Base-by-base conservation (phyloP, 768 basidiomycete species). In the Lactarius pseudohatsudake region DNA sequence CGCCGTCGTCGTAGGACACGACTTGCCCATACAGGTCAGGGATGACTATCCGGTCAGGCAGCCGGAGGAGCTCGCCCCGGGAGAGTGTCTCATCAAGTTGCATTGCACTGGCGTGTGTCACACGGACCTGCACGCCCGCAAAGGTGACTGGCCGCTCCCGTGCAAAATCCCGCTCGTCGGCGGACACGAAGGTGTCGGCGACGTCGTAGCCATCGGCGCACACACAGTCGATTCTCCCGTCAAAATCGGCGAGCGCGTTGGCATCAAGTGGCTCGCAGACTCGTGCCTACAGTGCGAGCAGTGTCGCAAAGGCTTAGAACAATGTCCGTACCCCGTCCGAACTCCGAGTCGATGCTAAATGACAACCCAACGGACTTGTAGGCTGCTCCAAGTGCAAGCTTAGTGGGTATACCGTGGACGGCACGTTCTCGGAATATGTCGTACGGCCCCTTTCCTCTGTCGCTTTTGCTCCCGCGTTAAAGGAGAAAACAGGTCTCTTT, bases 31-130 rank as follows among this genome's bases (percentile, higher is more conserved):
- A 53, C 70, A 76, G 47, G 61, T 82, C 59, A 72, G 67, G 67
- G 66, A 66, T 50, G 82, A 88, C 72, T 73, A 81, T 64, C 88
- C 85, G n/a, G 87, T 91, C 70, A 82, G 76, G 61, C 77, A 79
- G 56, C 82, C 81, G 10, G 76, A 79, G 20, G 79, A 87, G 4
- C 88, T 90, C 73, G 77, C 75, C 0, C 87, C 87, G 0, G 87
- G 87, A 56, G 86, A 91, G 76, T 90, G 88, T 73, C 86, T 93
- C 69, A 80, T 94, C 75, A 88, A 90, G 76, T 80, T 94, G 73
- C 81, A 82, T 41, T 88, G 85, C 77, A 87, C 89, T 7, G 92
- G 92, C 64, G 91, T 93, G n/a, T 94, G 92, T 77, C 91, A 93
- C 73, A 91, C 89, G 3, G 92, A 94, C 72, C 81, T 92, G 16